These are phyloP conservation scores for Syzygium oleosum DNA, from an alignment of 345 rosid genomes.

Conservation along the genomic window DNA sequence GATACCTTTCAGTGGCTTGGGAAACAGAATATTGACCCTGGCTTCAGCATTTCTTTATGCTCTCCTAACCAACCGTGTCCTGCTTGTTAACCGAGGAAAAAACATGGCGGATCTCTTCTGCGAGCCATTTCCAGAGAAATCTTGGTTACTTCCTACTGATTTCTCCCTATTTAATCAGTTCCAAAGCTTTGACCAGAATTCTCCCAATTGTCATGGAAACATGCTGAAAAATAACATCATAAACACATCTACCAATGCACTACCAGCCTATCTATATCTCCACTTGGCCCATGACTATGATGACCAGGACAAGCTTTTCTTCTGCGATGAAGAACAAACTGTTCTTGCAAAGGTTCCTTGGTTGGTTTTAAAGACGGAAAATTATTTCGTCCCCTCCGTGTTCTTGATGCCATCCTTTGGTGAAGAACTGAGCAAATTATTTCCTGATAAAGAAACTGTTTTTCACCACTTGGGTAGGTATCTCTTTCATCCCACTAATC, in stretches of 20 bases:
- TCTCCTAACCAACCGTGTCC: constrained; percentile 48
- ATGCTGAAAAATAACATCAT: constrained; percentile 38
- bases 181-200: constrained; percentile 25
- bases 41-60: constrained; percentile 62
- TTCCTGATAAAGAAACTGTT: constrained; percentile 45
- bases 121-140: constrained; percentile 47
- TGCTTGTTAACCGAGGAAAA: constrained; percentile 56
- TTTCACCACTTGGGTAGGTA: constrained; percentile 63
- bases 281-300: constrained; percentile 58
- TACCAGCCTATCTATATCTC: constrained; percentile 38
- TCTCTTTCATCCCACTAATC: constrained; percentile 60
- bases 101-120: constrained; percentile 47
- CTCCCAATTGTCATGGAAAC: constrained; percentile 41
- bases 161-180: constrained; percentile 33
- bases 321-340: constrained; percentile 45
- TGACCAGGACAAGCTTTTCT: constrained; percentile 59
- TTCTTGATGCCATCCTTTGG: constrained; percentile 49
- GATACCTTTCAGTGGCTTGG: constrained; percentile 64
- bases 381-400: constrained; percentile 63
- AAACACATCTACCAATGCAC: constrained; percentile 5
- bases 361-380: constrained; percentile 59
- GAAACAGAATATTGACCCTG: constrained; percentile 54
- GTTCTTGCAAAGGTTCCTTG: constrained; percentile 39
- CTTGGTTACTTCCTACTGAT: constrained; percentile 46
- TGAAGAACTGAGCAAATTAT: constrained; percentile 29